Base-by-base conservation (phyloP, 345 rosid species). In the Moricandia moricandioides region DNA sequence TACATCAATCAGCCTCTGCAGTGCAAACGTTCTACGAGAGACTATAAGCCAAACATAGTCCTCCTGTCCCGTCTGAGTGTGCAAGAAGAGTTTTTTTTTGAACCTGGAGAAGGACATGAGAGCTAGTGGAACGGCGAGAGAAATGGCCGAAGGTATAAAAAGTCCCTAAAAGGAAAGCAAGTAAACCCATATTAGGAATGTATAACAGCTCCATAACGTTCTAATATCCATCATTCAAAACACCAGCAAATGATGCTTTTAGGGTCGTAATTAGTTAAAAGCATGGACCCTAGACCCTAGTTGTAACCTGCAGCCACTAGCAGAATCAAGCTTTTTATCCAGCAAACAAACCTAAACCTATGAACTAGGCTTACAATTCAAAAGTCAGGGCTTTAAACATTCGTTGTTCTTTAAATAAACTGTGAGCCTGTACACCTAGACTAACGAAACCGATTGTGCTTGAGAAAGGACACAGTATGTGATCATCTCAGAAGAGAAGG, bases 71-170 rank as follows among this genome's bases (percentile, higher is more conserved):
- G 26, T 60, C 78, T 24, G 52, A 47, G 29, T 47, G 47, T 75
- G 79, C 67, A 80, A 76, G 79, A 82, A 70, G 56, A 72, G 62
- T 56, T 82, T 54, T 56, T 84, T 21, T 21, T 21, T 21, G 1
- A 43, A 93, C 98, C 97, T 93, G 54, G 94, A 84, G 67, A 91
- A 71, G 64, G 98, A 91, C 91, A 93, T 17, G 55, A 93, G 90
- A 70, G 97, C 90, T 76, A 93, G 84, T 14, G 94, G 96, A 68
- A 91, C 90, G 13, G 90, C 88, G 27, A 93, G 88, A 79, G 98
- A 93, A 80, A 93, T 83, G 6, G 70, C 87, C 5, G 96, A 86
- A 55, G 98, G 98, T 70, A 93, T 7, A 71, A 84, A 14, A 83
- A 93, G 86, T 61, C 49, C 86, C 98, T 93, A 81, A 34, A 60